A percentile compares a stretch with the other conserved stretches of the same genome.
phyloP scores from a whole-genome alignment of 305 asterid genomes.

The Fraxinus albicans region DNA sequence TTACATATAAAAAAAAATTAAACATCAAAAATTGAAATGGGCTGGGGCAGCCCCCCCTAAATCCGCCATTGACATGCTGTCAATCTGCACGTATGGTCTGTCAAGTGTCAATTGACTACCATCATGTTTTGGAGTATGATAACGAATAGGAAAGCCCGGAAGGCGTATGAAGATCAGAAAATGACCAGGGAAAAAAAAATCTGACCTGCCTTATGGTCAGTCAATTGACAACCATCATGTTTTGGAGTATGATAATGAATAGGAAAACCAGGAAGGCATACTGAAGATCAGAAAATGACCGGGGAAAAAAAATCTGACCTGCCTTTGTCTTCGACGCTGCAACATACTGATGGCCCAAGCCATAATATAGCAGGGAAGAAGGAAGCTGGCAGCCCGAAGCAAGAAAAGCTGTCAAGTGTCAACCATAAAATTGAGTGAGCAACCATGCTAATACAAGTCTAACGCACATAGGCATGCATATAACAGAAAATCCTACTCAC shows the following conservation, averaged over 20 bases:
- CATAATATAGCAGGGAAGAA: constrained; percentile 55
- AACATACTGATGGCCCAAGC: constrained; percentile 51
- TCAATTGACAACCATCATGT: neutral
- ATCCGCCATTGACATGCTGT: neutral
- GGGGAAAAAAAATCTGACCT: constrained; percentile 30
- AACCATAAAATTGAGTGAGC: constrained; percentile 1
- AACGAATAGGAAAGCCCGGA: neutral
- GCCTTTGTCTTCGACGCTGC: constrained; percentile 55
- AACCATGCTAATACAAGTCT: neutral
- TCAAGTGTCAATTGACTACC: neutral
- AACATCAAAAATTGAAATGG: too few relatives aligned
- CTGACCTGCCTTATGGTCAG: constrained; percentile 41
- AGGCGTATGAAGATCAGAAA: neutral
- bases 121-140: neutral
- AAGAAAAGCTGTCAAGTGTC: constrained; percentile 40
- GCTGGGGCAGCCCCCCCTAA: too few relatives aligned
- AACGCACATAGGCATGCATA: neutral
- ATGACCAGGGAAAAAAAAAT: neutral
- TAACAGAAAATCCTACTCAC: constrained; percentile 29
- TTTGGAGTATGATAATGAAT: neutral
- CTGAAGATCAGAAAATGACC: neutral
- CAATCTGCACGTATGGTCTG: neutral
- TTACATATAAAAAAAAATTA: too few relatives aligned
- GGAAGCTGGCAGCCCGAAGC: constrained; percentile 54
- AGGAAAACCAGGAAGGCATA: neutral